Evolutionary conservation across 139 green algal species (phyloP), one percentile per base, ranked within the genome.

Genomic region (Closterium sp.): DNA sequence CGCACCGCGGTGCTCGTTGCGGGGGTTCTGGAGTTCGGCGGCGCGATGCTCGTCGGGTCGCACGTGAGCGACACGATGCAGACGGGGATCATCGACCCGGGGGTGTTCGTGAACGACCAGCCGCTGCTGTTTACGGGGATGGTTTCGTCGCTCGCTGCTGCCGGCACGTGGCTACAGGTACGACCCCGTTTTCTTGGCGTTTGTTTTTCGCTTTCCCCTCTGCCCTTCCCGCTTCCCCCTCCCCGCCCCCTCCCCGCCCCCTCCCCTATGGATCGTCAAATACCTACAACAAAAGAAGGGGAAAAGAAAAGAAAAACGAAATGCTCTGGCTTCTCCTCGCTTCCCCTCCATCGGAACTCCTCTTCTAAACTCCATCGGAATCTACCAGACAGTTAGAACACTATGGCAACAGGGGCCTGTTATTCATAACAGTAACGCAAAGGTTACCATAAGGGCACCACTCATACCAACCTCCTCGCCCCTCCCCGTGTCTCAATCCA

Each of bases 1-100:
- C n/a, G 55, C 7, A 69, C 43, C 43, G 43, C 43, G 43, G 30
- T 92, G 28, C 25, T 92, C 34, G 85, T 92, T 9, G 89, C 89
- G 8, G 84, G 69, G 19, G 34, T 92, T 1, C 84, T 92, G 84
- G 89, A 92, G 87, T 91, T 92, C 6, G 84, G 33, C 10, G 89
- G 89, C 69, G 89, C 89, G 84, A 34, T 92, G 28, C 36, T 91
- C 5, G 76, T 92, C 10, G 89, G 89, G 25, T 1, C 2, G 25
- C 76, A 91, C 6, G 89, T 92, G 25, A 69, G 33, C 83, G 84
- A 92, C 84, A 92, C 89, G 25, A 91, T 92, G 89, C 84, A 91
- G 25, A 92, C 28, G 12, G 86, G 86, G 30, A 90, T 90, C 9
- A 32, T 90, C 3, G 35, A 86, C 86, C 32, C 86, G 8, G 86